Evolutionary conservation across 192 early-diverging fungal genomes (phyloP).

Genomic region (Mortierella hygrophila): DNA sequence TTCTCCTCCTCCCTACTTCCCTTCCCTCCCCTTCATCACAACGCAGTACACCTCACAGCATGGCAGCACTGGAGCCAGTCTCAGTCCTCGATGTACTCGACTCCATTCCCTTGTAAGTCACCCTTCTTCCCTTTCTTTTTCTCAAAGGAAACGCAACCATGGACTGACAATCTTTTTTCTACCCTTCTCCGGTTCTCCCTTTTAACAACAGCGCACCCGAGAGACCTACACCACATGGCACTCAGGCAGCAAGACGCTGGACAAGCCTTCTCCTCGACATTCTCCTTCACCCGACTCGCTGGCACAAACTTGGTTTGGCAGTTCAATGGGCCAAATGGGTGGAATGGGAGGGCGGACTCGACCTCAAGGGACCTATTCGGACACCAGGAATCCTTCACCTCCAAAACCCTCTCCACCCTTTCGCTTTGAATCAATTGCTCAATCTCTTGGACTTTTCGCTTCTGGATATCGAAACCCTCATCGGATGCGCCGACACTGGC

Average conservation of each 20-base stretch:
- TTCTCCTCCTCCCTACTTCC: not conserved
- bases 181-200: not conserved
- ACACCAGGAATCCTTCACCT: conserved; percentile 42
- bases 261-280: conserved; percentile 24
- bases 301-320: conserved; percentile 39
- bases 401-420: conserved; percentile 44
- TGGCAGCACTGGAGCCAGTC: conserved; percentile 21
- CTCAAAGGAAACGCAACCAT: not conserved
- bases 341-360: conserved; percentile 46
- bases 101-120: conserved; percentile 44
- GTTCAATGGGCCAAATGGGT: conserved; percentile 52
- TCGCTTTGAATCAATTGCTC: conserved; percentile 27
- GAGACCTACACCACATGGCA: conserved; percentile 26
- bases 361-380: conserved; percentile 30
- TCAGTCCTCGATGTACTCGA: conserved; percentile 23
- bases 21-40: not conserved
- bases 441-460: conserved; percentile 29
- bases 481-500: conserved; percentile 45
- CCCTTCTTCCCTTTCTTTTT: not conserved
- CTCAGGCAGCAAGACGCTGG: conserved; percentile 15
- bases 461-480: conserved; percentile 34
- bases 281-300: conserved; percentile 30
- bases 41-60: conserved; percentile 8
- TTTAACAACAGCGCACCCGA: conserved; percentile 19
- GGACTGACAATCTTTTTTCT: not conserved